Evolutionary conservation across 108 stramenopile species (phyloP).

Genomic region (Skeletonema menzelii): DNA sequence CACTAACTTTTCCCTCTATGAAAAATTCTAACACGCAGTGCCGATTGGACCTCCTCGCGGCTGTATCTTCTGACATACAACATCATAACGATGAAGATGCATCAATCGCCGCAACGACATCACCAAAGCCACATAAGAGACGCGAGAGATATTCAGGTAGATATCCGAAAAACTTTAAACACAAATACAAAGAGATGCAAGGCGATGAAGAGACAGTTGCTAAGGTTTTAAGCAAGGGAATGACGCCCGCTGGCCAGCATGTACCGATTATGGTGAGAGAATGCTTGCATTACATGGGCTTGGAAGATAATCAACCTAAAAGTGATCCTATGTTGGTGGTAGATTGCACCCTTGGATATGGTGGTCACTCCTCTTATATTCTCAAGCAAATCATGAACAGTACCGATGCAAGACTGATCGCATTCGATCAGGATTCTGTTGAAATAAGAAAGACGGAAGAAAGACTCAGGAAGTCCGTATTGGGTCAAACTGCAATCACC

Average conservation of each 20-base stretch:
- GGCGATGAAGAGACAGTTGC: neutral
- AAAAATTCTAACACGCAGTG: neutral
- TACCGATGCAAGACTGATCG: constrained; percentile 4
- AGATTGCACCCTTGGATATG: constrained; percentile 22
- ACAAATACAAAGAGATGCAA: neutral
- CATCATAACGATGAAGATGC: neutral
- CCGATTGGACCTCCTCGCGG: neutral
- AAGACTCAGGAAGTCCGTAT: neutral
- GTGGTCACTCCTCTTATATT: constrained; percentile 7
- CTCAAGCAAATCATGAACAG: constrained; percentile 4
- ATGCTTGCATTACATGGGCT: neutral
- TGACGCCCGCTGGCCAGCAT: neutral
- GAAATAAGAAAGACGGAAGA: constrained; percentile 16
- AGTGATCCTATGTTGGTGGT: neutral
- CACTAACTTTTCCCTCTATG: neutral
- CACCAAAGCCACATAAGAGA: neutral
- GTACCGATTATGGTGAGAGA: neutral
- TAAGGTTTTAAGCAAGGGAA: neutral
- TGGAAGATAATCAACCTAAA: neutral
- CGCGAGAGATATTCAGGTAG: neutral
- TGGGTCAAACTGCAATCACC: neutral
- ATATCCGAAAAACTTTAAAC: neutral
- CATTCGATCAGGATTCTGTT: constrained; percentile 13
- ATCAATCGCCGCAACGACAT: neutral
- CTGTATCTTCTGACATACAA: neutral